Conservation (phyloP, 257 asterid genomes). For the Salvia miltiorrhiza region DNA sequence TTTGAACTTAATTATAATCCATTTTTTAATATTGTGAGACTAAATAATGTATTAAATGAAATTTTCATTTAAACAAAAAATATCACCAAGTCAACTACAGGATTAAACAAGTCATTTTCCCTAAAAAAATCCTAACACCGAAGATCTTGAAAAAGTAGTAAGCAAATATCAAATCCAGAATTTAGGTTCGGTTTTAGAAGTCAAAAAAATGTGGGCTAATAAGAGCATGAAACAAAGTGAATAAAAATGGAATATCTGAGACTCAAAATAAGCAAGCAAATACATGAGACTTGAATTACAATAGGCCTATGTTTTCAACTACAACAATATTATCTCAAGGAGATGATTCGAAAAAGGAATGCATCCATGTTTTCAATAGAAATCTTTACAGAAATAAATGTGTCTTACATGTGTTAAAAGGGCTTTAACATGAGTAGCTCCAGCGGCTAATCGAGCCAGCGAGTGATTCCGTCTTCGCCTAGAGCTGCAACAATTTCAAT, state of each 20-base stretch:
- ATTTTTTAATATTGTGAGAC: too few species aligned
- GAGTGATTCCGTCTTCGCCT: constrained; percentile 93
- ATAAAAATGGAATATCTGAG: background rate
- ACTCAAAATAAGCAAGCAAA: constrained; percentile 12
- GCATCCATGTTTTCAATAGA: constrained; percentile 23
- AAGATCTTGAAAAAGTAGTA: background rate
- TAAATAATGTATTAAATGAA: too few species aligned
- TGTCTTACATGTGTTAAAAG: background rate
- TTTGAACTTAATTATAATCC: too few species aligned
- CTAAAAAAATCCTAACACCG: background rate
- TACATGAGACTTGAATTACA: constrained; percentile 16
- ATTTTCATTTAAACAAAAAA: too few species aligned
- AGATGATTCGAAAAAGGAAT: constrained; percentile 16
- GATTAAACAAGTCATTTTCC: too few species aligned
- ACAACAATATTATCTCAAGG: constrained; percentile 18
- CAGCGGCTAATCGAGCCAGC: constrained; percentile 81
- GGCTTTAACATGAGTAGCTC: background rate
- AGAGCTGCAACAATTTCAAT: constrained; percentile 84
- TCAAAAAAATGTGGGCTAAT: background rate
- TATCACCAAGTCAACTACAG: too few species aligned
- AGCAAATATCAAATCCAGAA: background rate
- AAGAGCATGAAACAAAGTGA: background rate
- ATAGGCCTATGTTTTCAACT: constrained; percentile 18
- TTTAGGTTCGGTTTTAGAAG: background rate
- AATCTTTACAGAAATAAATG: constrained; percentile 29